Evolutionary conservation across 1,284 basidiomycete species (phyloP), one percentile per base, ranked within the genome.

Genomic region (Irpex lacteus): DNA sequence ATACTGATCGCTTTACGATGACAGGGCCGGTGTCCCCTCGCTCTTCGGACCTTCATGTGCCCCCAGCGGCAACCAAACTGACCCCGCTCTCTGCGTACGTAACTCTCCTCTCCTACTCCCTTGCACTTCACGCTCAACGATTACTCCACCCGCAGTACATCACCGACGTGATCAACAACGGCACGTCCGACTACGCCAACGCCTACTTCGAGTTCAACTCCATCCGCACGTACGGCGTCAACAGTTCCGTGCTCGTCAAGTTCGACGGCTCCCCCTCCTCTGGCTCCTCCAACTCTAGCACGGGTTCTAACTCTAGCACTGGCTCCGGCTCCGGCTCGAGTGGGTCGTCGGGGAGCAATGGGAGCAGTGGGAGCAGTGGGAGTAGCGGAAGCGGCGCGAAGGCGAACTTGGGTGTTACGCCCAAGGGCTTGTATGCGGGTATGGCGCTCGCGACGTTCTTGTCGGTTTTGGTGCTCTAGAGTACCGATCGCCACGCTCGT

Each of bases 131-230:
- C 26, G 4, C 3, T 50, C 3, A 15, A 36, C 9, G 5, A 15
- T 34, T 38, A 52, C 6, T 38, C 15, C 54, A n/a, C 18, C 13
- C 21, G 49, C 36, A 66, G 65, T 66, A 66, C 47, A 50, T 64
- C 60, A 60, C 62, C 57, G 59, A 65, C 70, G 85, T 87, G 15
- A 80, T 85, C 66, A 80, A 82, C 68, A 75, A 80, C 54, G 83
- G 82, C 21, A 69, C 75, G 63, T 79, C 81, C 52, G 80, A 77
- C 67, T 86, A 82, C 71, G 79, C 80, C 61, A 72, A 80, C 26
- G 84, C 84, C 2, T 78, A 83, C 76, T 85, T 84, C 70, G 82
- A 84, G 74, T 75, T 85, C 72, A 74, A 76, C 66, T 82, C 81
- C 70, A 73, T 85, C 70, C 82, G 82, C 65, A 78, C 75, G 19